Base-by-base conservation (phyloP, 176 grass and related monocot genomes). In the Themeda triandra region DNA sequence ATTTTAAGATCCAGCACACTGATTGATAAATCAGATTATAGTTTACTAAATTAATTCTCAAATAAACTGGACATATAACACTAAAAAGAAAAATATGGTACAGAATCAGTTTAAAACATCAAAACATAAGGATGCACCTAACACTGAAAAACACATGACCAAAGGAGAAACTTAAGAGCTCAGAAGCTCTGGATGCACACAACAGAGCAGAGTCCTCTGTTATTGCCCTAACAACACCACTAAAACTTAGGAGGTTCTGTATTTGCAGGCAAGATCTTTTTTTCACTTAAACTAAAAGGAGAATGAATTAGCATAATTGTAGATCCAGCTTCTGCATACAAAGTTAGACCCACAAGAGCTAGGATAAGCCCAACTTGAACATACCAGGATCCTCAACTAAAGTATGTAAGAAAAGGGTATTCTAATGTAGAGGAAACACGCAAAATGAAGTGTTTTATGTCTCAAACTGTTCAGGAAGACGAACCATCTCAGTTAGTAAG, bases 281-380 rank as follows among this genome's bases (percentile, higher is more conserved):
- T 53, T 30, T 40, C 8, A 12, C 25, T 56, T 31, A 29, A 69
- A 35, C 5, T 59, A 77, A 30, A 23, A 31, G 63, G 24, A 69
- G 1, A 83, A 29, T 13, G 23, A 40, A 68, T 69, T 33, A 69
- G 45, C 63, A 67, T 85, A 24, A 23, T 12, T 30, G 2, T 46
- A 35, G 17, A 71, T 17, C 21, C 54, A 63, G 39, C 8, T 21
- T 71, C 27, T 62, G 27, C 28, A 73, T 30, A 40, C 13, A 84
- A 84, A 67, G n/a, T 56, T 76, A 67, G 31, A 84, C 17, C 12
- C 14, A 66, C n/a, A 24, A 30, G 23, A 82, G n/a, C 45, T 41
- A 51, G 24, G 63, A 35, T 19, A 18, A 68, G 1, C 13, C 13
- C 19, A 36, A 58, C 25, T 68, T 68, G 2, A 85, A 58, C 7